Base-by-base conservation (phyloP, 169 alveolate genomes). In the Plasmodium gaboni region DNA sequence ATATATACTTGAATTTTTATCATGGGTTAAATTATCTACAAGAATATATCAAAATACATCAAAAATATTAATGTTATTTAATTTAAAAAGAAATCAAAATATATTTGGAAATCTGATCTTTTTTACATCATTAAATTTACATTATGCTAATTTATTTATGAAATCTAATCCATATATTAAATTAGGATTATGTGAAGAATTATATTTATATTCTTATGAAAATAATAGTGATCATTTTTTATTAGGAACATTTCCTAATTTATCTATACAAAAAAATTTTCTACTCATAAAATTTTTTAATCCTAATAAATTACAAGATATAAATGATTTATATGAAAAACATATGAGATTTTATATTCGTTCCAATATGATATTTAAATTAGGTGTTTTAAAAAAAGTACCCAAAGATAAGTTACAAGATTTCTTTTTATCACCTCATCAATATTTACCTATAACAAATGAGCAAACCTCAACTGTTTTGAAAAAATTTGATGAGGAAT, bases 1-100 rank as follows among this genome's bases (percentile, higher is more conserved):
- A 22, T 80, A 67, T n/a, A 92, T 61, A 2, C 32, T 86, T 15
- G 88, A 74, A 13, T 76, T 73, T 60, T 55, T 91, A 55, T 59
- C 87, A 13, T 91, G 94, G 94, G 94, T 87, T 2, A 68, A 88
- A n/a, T 64, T 85, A 10, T 91, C 94, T n/a, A 63, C 94, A 61
- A 73, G 92, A 17, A 87, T 86, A 60, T 73, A 63, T 55, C 88
- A 87, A 28, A 87, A 67, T 50, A 70, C 94, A 0, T 89, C 93
- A 0, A 85, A 85, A 65, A 59, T 91, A 13, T 74, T 91, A 9
- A 73, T 64, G 78, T 10, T 65, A 9, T 88, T 68, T 38, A 72
- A 83, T 22, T 78, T 88, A 51, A 73, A 89, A 68, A 57, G 63
- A 51, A 59, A 83, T 38, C 64, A 73, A 24, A 83, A 69, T 50